Evolutionary conservation across 176 grass and related monocot genomes (phyloP), one percentile per base, ranked within the genome.

Genomic region (Carex kokanica): DNA sequence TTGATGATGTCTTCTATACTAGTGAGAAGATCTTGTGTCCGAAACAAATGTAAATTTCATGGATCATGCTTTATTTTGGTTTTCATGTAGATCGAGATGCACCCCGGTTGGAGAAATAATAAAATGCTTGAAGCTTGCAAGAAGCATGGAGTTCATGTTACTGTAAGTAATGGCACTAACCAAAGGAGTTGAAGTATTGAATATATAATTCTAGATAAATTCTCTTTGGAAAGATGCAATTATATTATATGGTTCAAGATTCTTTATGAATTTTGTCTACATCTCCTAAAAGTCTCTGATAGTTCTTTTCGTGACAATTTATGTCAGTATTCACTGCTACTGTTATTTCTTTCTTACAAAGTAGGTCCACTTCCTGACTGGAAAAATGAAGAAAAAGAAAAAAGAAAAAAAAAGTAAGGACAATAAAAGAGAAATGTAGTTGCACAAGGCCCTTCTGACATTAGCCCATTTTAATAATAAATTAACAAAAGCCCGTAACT

Each of bases 91-190:
- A 97, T 91, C 77, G 89, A 97, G 83, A 93, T 93, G 89, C 94
- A 93, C 51, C 89, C 91, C 63, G 85, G 94, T 58, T 93, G 94
- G 91, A 93, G 90, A 89, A 97, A 97, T 14, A 86, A 90, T 6
- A 97, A 90, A 80, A 82, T 97, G 17, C 52, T 91, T 0, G 84
- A 97, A 84, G 91, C 84, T 20, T 91, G 91, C 89, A 91, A 93
- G 88, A 88, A 93, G 53, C 88, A 74, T 34, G 91, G 87, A 16
- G 90, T 97, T 62, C 94, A 90, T 84, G 86, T 85, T 13, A 97
- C 91, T 61, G 91, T 93, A 90, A 91, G 89, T 40, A 85, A 43
- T 43, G 27, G 6, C 64, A 18, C 1, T 18, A 56, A 38, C 23
- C 13, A 24, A 14, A 8, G 63, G 27, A 15, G 24, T 14, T 54